A percentile compares a stretch with the other conserved stretches of the same genome.
Evolutionary conservation across 1,139 yeast species (phyloP).

Genomic region (Blastobotrys ciferrii): DNA sequence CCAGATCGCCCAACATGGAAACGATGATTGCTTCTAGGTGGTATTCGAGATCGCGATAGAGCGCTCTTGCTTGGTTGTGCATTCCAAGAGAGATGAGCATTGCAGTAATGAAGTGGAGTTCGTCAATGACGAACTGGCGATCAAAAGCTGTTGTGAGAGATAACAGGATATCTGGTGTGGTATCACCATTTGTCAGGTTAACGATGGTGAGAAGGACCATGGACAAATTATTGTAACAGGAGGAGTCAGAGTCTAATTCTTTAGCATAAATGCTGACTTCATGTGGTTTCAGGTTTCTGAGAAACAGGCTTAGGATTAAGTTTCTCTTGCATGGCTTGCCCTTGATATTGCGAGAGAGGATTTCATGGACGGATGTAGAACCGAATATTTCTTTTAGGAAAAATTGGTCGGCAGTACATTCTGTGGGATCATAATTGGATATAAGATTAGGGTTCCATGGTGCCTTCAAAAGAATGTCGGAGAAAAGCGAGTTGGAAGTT

Average conservation of each 20-base stretch:
- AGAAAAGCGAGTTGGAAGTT: conserved; percentile 4
- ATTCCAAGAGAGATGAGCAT: conserved; percentile 3
- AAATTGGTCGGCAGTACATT: not conserved
- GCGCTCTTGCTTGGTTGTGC: conserved; percentile 11
- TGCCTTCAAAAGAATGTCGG: not conserved
- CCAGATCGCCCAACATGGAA: conserved; percentile 11
- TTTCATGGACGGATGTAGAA: not conserved
- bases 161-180: not conserved
- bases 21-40: conserved; percentile 16
- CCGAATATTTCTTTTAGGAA: conserved; percentile 1
- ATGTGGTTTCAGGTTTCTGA: not conserved
- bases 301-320: conserved; percentile 2
- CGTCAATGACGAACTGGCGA: conserved; percentile 1
- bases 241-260: not conserved
- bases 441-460: conserved; percentile 7
- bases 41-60: conserved; percentile 12
- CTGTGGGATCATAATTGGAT: not conserved
- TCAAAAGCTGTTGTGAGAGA: not conserved
- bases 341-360: not conserved
- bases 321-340: conserved; percentile 3
- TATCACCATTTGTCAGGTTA: not conserved
- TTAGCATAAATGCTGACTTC: conserved; percentile 1
- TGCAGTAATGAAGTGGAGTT: conserved; percentile 1
- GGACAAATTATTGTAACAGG: conserved; percentile 2
- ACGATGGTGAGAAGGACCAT: not conserved